These are phyloP conservation scores for Fagus sylvatica DNA, from an alignment of 306 rosid species.

Conservation along the genomic window DNA sequence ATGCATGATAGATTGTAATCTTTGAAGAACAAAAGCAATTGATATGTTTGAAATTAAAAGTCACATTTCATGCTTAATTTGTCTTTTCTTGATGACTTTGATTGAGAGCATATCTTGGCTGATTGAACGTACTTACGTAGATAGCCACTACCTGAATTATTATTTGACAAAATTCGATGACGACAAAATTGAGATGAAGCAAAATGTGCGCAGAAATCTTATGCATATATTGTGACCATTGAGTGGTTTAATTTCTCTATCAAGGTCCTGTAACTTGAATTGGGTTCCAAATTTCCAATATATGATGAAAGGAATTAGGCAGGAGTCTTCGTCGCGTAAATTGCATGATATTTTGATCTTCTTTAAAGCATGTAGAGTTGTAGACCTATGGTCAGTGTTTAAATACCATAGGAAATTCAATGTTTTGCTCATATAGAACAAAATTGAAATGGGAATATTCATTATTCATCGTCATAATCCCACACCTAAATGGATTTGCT, in stretches of 20 bases:
- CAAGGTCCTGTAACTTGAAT: not conserved
- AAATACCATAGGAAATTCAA: too few species aligned
- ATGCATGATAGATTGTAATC: not conserved
- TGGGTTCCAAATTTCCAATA: not conserved
- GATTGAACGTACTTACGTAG: not conserved
- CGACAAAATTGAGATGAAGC: not conserved
- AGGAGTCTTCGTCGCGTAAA: not conserved
- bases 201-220: not conserved
- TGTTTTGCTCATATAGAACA: too few species aligned
- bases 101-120: not conserved
- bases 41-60: not conserved
- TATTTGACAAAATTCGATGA: not conserved
- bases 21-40: not conserved
- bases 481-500: too few species aligned
- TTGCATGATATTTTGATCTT: too few species aligned
- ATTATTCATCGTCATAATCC: too few species aligned
- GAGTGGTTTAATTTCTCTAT: not conserved
- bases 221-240: not conserved
- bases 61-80: not conserved
- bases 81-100: not conserved
- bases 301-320: not conserved
- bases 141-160: not conserved
- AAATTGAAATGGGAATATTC: too few species aligned
- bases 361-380: too few species aligned
- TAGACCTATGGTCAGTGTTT: fast-evolving